Base-by-base conservation (phyloP, 805 yeast species). In the Candida krabiensis region DNA sequence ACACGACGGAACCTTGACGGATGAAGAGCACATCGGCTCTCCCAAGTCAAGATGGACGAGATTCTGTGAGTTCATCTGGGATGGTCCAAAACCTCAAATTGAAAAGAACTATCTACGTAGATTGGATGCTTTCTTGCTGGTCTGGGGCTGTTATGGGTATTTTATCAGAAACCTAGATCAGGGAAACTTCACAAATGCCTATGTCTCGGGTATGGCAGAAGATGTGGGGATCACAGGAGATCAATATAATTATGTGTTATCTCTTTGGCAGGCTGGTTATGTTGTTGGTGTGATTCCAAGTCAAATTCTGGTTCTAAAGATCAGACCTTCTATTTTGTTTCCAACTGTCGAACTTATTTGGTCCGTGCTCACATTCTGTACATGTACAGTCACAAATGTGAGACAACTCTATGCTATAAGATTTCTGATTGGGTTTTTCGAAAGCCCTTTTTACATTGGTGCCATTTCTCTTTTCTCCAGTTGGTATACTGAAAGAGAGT, bases 101-200 rank as follows among this genome's bases (percentile, higher is more conserved):
- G 74, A 69, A 42, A 52, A 62, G 16, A 35, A 27, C 15, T 64
- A 63, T 33, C 40, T 77, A 18, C 56, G 65, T 45, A 80, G 80
- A 52, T 54, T 80, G 24, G 86, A 80, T 50, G 46, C 75, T n/a
- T 56, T 77, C 30, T 58, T 82, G 31, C 66, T 77, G 15, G 62
- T 69, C 28, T 73, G 74, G 41, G 67, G 80, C 1, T 70, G 77
- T 56, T 49, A 68, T 19, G 78, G 77, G 1, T 79, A 80, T 56
- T 82, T 83, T 81, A 76, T 80, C 37, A 80, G 80, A 53, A 72
- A 77, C 35, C 63, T 82, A 30, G 86, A 82, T 55, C 71, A 70
- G 40, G 67, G 74, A 30, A 81, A 80, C 54, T 60, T 76, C 39
- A 71, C 69, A 43, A 79, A 79, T 49, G 87, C 86, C 2, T 81